phyloP scores from a whole-genome alignment of 768 basidiomycete species.

The Termitomyces sp. region DNA sequence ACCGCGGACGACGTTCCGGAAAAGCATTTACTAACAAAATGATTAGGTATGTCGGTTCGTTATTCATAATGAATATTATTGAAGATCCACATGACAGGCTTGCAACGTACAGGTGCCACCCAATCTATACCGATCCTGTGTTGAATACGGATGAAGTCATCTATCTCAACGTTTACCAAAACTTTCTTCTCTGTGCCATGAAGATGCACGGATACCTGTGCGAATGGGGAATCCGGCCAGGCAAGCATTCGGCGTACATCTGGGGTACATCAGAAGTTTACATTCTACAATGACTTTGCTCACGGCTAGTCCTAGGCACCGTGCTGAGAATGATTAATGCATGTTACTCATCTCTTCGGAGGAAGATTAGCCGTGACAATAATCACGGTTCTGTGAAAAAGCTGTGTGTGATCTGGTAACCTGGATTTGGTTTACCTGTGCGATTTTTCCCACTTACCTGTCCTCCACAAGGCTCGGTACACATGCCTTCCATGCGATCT shows the following conservation, averaged over 20 bases:
- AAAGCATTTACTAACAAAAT: constrained; percentile 64
- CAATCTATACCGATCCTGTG: constrained; percentile 71
- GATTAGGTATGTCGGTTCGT: constrained; percentile 49
- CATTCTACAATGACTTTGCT: background rate
- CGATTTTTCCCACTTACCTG: constrained; percentile 2
- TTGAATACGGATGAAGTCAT: constrained; percentile 62
- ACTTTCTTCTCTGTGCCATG: constrained; percentile 75
- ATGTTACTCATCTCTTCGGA: constrained; percentile 46
- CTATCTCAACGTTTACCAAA: constrained; percentile 83
- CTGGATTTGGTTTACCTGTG: background rate
- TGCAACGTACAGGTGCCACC: constrained; percentile 69
- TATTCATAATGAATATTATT: background rate
- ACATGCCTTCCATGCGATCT: constrained; percentile 69
- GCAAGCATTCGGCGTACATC: constrained; percentile 46
- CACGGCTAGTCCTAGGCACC: constrained; percentile 39
- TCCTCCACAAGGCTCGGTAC: constrained; percentile 62
- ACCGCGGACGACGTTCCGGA: constrained; percentile 61
- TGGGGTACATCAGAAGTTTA: constrained; percentile 35
- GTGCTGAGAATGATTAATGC: constrained; percentile 59
- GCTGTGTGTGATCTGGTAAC: constrained; percentile 57
- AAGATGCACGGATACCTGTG: constrained; percentile 83
- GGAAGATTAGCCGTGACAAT: constrained; percentile 32
- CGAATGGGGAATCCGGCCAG: constrained; percentile 45
- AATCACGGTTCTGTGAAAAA: constrained; percentile 44
- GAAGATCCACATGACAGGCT: constrained; percentile 36